Evolutionary conservation across 2,329 filamentous ascomycete genomes (phyloP).

Genomic region (Xylariaceae sp.): DNA sequence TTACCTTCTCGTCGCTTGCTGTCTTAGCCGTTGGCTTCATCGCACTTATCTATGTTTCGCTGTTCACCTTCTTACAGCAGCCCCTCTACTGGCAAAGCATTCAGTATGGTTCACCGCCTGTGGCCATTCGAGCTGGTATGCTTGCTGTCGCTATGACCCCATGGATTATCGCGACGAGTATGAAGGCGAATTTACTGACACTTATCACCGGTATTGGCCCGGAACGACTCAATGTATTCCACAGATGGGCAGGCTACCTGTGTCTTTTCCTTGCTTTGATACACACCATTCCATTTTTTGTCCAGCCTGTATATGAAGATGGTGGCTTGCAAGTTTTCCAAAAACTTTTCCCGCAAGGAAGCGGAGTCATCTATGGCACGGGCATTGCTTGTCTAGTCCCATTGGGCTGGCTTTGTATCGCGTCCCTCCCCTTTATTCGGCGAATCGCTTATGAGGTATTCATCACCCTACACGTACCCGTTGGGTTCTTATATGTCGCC

Average conservation of each 20-base stretch:
- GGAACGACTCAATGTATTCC: constrained; percentile 86
- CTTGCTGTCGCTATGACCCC: constrained; percentile 86
- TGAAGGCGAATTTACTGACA: constrained; percentile 84
- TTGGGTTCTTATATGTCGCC: constrained; percentile 73
- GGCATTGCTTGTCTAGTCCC: constrained; percentile 80
- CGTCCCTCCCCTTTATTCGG: constrained; percentile 76
- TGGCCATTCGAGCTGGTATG: constrained; percentile 88
- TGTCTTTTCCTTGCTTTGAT: constrained; percentile 78
- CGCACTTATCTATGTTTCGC: constrained; percentile 66
- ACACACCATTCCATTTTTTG: constrained; percentile 84
- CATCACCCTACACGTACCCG: constrained; percentile 74
- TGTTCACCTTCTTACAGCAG: constrained; percentile 83
- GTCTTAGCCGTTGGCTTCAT: constrained; percentile 65
- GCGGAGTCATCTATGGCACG: constrained; percentile 76
- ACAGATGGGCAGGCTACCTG: constrained; percentile 87
- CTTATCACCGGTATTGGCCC: constrained; percentile 86
- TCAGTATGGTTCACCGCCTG: constrained; percentile 76
- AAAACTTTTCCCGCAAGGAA: constrained; percentile 61
- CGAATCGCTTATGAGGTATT: constrained; percentile 82
- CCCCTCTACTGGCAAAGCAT: constrained; percentile 90
- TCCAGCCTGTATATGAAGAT: constrained; percentile 82
- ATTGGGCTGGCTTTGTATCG: constrained; percentile 76
- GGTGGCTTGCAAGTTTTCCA: constrained; percentile 68
- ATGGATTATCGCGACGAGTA: constrained; percentile 86
- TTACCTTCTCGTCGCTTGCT: constrained; percentile 78